Base-by-base conservation (phyloP, 2,329 filamentous ascomycete genomes). In the Podosphaera fusca region DNA sequence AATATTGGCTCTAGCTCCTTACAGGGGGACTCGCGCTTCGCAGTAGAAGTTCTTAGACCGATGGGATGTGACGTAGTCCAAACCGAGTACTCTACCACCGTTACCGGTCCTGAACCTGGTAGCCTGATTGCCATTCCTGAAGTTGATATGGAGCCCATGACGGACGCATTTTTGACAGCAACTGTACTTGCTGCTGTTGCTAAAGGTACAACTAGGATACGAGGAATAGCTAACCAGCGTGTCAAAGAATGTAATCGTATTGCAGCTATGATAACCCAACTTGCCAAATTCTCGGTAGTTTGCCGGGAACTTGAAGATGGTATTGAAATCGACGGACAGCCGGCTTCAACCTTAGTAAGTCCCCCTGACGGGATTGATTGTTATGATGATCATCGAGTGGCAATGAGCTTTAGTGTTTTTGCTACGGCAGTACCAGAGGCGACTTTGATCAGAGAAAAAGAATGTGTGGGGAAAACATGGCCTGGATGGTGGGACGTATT, bases 121-220 rank as follows among this genome's bases (percentile, higher is more conserved):
- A 71, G 76, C 14, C 72, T 98, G 45, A 81, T 81, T 63, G 83
- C 86, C 0, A 73, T 98, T 10, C 72, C 81, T 21, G 84, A 90
- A 59, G 81, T 98, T 34, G 89, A 98, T 66, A 98, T 98, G 92
- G 92, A 96, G 69, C 85, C 90, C 0, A 98, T 98, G 92, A 98
- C 92, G 0, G 92, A 98, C 70, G 92, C 92, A 54, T 98, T 98
- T 74, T 75, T 98, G 56, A 95, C 89, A 3, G 92, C 92, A 21
- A 94, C 88, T 1, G 88, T 95, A 3, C 76, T 98, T 52, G 92
- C 88, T 33, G 92, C 92, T 40, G 87, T 95, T 49, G 88, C 90
- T 8, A 80, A 78, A 12, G 87, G 86, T 1, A 81, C 81, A 55
- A 98, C 92, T 0, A 80, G 80, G 57, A 96, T 98, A 62, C 84